These are phyloP conservation scores for Trypanosoma grayi DNA, from an alignment of 208 protist species.

Conservation along the genomic window DNA sequence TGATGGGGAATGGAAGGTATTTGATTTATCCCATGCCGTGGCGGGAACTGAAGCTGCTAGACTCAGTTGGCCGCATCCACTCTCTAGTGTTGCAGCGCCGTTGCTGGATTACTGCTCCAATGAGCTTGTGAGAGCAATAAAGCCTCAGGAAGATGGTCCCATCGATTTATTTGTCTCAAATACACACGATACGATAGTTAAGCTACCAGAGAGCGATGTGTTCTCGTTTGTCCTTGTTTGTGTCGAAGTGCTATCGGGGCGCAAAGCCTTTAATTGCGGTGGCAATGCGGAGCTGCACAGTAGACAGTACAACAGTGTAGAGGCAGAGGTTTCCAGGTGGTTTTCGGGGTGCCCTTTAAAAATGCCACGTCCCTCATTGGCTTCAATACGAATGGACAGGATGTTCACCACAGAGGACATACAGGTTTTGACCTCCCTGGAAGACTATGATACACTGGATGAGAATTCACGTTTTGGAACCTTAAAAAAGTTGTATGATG, in stretches of 20 bases:
- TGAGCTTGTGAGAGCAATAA: constrained; percentile 33
- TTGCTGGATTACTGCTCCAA: constrained; percentile 53
- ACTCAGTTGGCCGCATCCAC: constrained; percentile 8
- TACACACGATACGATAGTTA: not conserved
- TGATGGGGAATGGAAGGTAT: constrained; percentile 47
- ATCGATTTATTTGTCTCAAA: constrained; percentile 12
- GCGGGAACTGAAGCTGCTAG: constrained; percentile 9
- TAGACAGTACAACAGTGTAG: constrained; percentile 26
- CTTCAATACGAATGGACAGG: not conserved
- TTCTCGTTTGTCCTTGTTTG: constrained; percentile 53
- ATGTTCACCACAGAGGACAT: constrained; percentile 40
- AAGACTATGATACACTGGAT: constrained; percentile 41
- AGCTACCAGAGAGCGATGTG: constrained; percentile 50
- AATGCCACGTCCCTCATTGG: constrained; percentile 25
- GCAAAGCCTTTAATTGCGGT: constrained; percentile 32
- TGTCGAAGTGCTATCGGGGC: constrained; percentile 34
- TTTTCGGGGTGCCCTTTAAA: constrained; percentile 34
- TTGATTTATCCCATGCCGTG: constrained; percentile 44
- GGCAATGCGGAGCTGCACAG: constrained; percentile 23
- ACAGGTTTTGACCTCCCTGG: constrained; percentile 28
- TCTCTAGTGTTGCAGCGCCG: constrained; percentile 35
- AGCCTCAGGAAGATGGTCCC: not conserved
- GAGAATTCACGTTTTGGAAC: constrained; percentile 29
- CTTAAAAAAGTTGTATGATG: constrained; percentile 44
- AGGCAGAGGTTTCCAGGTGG: constrained; percentile 29